Evolutionary conservation across 148 eudicot species (phyloP).

Genomic region (Rhododendron kiyosumense): DNA sequence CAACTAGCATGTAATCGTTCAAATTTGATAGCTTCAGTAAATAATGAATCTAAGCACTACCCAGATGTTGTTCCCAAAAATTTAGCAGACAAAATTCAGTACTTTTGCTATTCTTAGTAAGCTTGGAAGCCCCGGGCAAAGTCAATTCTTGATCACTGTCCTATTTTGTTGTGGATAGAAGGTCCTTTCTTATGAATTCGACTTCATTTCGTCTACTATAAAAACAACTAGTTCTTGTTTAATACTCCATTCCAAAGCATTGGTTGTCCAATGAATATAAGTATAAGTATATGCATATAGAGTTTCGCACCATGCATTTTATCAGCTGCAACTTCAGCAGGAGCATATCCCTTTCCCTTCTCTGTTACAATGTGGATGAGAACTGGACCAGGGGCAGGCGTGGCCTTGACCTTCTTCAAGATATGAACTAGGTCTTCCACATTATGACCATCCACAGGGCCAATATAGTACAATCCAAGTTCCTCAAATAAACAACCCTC

Average conservation of each 20-base stretch:
- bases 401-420: constrained; percentile 26
- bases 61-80: neutral
- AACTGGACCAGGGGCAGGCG: constrained; percentile 34
- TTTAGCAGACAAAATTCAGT: neutral
- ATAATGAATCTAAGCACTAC: neutral
- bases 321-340: constrained; percentile 37
- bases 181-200: neutral
- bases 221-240: neutral
- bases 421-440: constrained; percentile 30
- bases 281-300: neutral
- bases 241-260: neutral
- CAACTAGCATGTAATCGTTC: neutral
- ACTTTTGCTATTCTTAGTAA: neutral
- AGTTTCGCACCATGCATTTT: constrained; percentile 31
- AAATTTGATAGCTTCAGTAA: neutral
- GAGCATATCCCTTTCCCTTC: constrained; percentile 44
- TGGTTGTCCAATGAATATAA: neutral
- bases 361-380: constrained; percentile 37
- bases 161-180: neutral
- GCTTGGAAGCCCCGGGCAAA: neutral
- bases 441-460: constrained; percentile 40
- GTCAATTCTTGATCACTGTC: neutral
- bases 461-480: constrained; percentile 35
- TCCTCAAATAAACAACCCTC: constrained; percentile 31
- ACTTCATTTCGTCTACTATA: neutral